Evolutionary conservation across 257 asterid genomes (phyloP), one percentile per base, ranked within the genome.

Genomic region (Nicotiana attenuata): DNA sequence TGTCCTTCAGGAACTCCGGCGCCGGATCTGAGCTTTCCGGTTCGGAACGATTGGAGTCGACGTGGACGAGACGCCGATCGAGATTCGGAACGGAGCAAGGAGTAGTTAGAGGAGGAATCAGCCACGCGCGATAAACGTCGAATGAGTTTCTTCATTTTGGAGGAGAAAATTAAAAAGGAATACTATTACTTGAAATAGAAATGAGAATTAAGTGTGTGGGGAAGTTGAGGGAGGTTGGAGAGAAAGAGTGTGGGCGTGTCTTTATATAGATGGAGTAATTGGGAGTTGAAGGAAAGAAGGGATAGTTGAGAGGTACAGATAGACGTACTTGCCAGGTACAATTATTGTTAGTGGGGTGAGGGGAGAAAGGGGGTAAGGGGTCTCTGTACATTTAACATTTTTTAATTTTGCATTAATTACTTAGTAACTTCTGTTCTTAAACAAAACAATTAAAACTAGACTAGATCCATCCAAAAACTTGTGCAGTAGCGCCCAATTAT

Each of bases 1-100:
- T 94, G 97, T 0, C 98, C 98, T 81, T 94, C 89, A 50, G 98
- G 98, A 29, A 94, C 97, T 9, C 87, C 87, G 85, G 65, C 83
- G 15, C 56, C 83, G 19, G 83, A 35, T 10, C 82, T 69, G 35
- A 75, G 55, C 38, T 79, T 83, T n/a, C 81, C 65, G 10, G 82
- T 76, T 53, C 91, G 84, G 77, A 87, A 69, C 3, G 89, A 78
- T 10, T 60, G 84, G 26, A 81, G 7, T 5, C 87, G 50, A 16
- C 88, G 73, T 14, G 83, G 84, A 75, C 86, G 65, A 28, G 88
- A 82, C 76, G 87, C 69, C 73, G 83, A 67, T 64, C 88, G 64
- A 2, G 97, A 63, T 8, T 86, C 87, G 0, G 97, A 87, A 33
- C 91, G 63, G 57, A 90, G 59, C 52, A 91, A 75, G 69, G 84